Conservation (phyloP, 768 basidiomycete species). For the Mycena vulgaris region DNA sequence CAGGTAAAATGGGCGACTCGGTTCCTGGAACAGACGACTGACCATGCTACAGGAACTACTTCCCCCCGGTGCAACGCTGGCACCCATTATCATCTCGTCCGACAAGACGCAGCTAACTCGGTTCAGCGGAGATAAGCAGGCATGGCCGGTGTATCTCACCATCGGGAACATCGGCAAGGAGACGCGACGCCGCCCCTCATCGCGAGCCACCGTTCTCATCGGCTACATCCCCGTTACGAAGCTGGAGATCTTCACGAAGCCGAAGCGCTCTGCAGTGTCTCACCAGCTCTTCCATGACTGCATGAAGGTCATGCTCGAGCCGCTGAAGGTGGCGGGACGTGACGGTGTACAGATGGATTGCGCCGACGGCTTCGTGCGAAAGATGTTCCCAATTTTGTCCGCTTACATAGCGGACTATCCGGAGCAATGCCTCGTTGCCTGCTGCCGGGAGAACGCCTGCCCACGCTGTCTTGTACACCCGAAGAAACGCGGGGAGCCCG, state of each 20-base stretch:
- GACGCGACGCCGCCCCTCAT: conserved; percentile 53
- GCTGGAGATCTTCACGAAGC: conserved; percentile 47
- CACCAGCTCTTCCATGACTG: conserved; percentile 57
- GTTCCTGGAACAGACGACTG: background rate
- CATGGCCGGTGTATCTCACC: conserved; percentile 65
- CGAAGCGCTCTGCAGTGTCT: conserved; percentile 42
- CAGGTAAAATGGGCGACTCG: background rate
- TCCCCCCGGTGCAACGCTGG: background rate
- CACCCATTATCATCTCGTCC: conserved; percentile 60
- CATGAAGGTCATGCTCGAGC: conserved; percentile 45
- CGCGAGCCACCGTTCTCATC: conserved; percentile 52
- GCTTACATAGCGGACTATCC: conserved; percentile 59
- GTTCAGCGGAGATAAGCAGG: conserved; percentile 54
- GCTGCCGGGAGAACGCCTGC: conserved; percentile 47
- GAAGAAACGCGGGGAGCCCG: background rate
- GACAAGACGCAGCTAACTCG: conserved; percentile 62
- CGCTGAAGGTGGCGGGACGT: conserved; percentile 46
- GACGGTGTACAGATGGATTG: conserved; percentile 50
- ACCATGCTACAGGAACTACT: background rate
- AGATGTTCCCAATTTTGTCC: conserved; percentile 57
- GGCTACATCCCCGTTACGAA: conserved; percentile 60
- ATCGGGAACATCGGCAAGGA: conserved; percentile 63
- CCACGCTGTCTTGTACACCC: conserved; percentile 41
- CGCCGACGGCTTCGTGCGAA: conserved; percentile 52
- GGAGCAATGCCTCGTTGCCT: conserved; percentile 58